Evolutionary conservation across 1,284 basidiomycete genomes (phyloP).

Genomic region (Sphagnurus paluster): DNA sequence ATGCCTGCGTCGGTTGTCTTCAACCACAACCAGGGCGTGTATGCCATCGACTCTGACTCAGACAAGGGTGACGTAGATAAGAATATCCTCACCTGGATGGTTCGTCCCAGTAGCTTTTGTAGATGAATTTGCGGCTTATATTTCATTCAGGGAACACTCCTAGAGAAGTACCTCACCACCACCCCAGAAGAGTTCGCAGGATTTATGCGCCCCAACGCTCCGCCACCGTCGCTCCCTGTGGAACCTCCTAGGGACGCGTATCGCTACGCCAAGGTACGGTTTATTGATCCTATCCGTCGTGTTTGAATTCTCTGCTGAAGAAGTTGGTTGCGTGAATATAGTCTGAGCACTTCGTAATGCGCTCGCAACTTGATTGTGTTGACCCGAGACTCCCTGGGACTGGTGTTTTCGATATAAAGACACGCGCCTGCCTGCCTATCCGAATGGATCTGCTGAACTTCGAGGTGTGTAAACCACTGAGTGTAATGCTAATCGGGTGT

Average conservation of each 20-base stretch:
- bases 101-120: slow-evolving; percentile 37
- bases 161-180: slow-evolving; percentile 88
- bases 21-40: slow-evolving; percentile 65
- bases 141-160: slow-evolving; percentile 69
- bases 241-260: slow-evolving; percentile 66
- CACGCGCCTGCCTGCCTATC: slow-evolving; percentile 84
- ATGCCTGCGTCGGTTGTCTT: slow-evolving; percentile 78
- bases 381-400: slow-evolving; percentile 84
- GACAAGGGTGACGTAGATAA: slow-evolving; percentile 49
- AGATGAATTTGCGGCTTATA: background rate
- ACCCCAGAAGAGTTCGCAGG: slow-evolving; percentile 64
- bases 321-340: too few species aligned
- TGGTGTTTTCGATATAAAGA: slow-evolving; percentile 96
- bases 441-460: slow-evolving; percentile 88
- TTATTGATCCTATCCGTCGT: background rate
- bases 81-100: slow-evolving; percentile 83
- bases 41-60: slow-evolving; percentile 78
- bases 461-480: slow-evolving; percentile 44
- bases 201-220: slow-evolving; percentile 51
- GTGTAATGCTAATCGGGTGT: background rate
- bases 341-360: slow-evolving; percentile 84
- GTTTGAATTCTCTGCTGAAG: background rate
- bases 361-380: slow-evolving; percentile 92
- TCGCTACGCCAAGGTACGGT: slow-evolving; percentile 75
- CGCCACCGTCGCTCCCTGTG: slow-evolving; percentile 27